Conservation (phyloP, 1,284 basidiomycete genomes). For the Moniliophthora roreri region DNA sequence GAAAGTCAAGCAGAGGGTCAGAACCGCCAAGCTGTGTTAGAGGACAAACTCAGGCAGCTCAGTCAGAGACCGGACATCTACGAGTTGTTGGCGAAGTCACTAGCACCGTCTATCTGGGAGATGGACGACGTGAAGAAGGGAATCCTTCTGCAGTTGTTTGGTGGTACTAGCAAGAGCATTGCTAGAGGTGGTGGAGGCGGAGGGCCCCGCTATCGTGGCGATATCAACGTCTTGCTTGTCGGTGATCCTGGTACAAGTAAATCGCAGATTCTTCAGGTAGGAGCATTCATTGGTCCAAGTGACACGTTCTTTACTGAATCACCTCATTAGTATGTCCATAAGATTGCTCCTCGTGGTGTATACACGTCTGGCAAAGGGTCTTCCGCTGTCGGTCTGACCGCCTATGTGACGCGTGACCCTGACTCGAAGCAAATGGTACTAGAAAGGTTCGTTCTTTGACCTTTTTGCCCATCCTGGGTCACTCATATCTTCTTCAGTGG, state of each 20-base stretch:
- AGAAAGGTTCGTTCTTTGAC: conserved; percentile 67
- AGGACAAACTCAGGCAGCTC: conserved; percentile 65
- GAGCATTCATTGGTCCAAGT: conserved; percentile 19
- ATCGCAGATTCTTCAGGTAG: conserved; percentile 88
- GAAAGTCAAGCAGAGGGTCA: conserved; percentile 46
- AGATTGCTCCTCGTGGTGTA: conserved; percentile 96
- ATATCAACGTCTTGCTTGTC: conserved; percentile 96
- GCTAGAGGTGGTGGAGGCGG: conserved; percentile 91
- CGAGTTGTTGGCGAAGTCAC: conserved; percentile 79
- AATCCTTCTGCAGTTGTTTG: conserved; percentile 93
- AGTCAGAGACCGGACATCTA: conserved; percentile 84
- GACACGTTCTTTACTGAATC: conserved; percentile 9
- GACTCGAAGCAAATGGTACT: conserved; percentile 98
- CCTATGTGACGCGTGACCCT: conserved; percentile 96
- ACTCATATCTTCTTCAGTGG: conserved; percentile 54
- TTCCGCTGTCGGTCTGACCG: conserved; percentile 97
- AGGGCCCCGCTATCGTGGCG: conserved; percentile 94
- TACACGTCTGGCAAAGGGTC: conserved; percentile 98
- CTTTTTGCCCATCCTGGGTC: neutral
- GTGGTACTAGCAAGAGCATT: conserved; percentile 96
- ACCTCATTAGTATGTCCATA: conserved; percentile 86
- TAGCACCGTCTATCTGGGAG: conserved; percentile 96
- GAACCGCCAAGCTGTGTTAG: conserved; percentile 58
- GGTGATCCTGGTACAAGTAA: conserved; percentile 99
- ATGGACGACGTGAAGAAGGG: conserved; percentile 99